Evolutionary conservation across 1,284 basidiomycete species (phyloP), one percentile per base, ranked within the genome.

Genomic region (Naganishia liquefaciens): DNA sequence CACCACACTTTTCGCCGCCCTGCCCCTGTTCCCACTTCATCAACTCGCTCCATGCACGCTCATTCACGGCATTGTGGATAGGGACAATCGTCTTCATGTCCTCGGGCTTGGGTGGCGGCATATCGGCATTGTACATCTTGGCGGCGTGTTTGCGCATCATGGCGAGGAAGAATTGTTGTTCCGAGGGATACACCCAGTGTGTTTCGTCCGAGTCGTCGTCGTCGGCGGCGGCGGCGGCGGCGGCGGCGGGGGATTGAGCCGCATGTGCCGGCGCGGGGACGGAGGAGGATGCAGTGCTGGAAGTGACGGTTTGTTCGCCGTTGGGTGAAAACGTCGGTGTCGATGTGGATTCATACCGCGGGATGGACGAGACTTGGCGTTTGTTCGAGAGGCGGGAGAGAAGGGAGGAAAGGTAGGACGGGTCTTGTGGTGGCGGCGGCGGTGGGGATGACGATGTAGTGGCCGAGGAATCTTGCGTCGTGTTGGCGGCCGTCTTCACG

Each of bases 51-150:
- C 95, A 99, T 3, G 94, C 92, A 67, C 90, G 87, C 79, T 99
- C 96, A 75, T 99, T 99, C 66, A 99, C 96, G 37, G 95, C 95
- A 75, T 99, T 99, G 80, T 99, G 95, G 65, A 99, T 99, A 7
- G 95, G 95, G 7, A 99, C 93, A 71, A 99, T 88, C 25, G 92
- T 90, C 73, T 85, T 86, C 94, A 99, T 98, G 80, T 98, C 95
- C 23, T 83, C 75, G 19, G 88, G 85, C 21, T 87, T 84, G 50
- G 81, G 74, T 6, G 71, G 66, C 17, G 61, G 28, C 30, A 58
- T 52, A 25, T 33, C 44, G 21, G 33, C 69, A 68, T 39, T 23
- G 44, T 65, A 65, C 25, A 61, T 25, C 21, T 58, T 58, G 66
- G 88, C 86, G 76, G 95, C 90, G 74, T 96, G 86, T 80, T 99